Conservation (phyloP, 805 yeast species). For the Isabelozyma heimii region DNA sequence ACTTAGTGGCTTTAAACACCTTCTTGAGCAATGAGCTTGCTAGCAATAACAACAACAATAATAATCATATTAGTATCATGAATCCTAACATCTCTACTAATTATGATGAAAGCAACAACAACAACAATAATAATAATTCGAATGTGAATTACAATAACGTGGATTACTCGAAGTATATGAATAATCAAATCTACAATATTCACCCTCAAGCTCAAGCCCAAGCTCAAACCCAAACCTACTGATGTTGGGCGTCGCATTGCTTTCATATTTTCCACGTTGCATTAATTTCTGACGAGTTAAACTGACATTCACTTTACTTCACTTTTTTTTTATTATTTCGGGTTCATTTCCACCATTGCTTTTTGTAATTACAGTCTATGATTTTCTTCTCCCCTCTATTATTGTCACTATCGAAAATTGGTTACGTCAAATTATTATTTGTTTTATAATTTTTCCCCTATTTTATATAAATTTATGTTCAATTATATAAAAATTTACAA, state of each 20-base stretch:
- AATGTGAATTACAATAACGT: slow-evolving; percentile 1
- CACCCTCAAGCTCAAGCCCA: neutral
- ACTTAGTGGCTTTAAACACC: neutral
- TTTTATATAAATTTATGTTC: neutral
- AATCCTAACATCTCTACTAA: slow-evolving; percentile 1
- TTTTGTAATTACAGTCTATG: neutral
- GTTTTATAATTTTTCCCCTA: too few species aligned
- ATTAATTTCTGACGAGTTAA: neutral
- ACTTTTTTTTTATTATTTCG: neutral
- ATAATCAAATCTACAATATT: neutral
- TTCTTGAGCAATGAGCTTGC: neutral
- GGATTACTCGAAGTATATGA: neutral
- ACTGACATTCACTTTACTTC: neutral
- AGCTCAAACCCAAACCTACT: neutral
- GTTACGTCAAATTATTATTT: neutral
- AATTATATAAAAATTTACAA: too few species aligned
- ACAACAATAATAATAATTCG: slow-evolving; percentile 1
- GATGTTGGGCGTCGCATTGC: neutral
- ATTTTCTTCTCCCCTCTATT: neutral
- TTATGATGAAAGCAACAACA: slow-evolving; percentile 3
- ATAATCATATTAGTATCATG: neutral
- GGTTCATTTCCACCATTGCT: neutral
- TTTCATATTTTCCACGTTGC: neutral
- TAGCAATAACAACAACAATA: slow-evolving; percentile 1
- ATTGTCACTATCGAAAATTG: neutral